These are phyloP conservation scores for Penicillium sp. DNA, from an alignment of 2,329 filamentous ascomycete genomes.

Conservation along the genomic window DNA sequence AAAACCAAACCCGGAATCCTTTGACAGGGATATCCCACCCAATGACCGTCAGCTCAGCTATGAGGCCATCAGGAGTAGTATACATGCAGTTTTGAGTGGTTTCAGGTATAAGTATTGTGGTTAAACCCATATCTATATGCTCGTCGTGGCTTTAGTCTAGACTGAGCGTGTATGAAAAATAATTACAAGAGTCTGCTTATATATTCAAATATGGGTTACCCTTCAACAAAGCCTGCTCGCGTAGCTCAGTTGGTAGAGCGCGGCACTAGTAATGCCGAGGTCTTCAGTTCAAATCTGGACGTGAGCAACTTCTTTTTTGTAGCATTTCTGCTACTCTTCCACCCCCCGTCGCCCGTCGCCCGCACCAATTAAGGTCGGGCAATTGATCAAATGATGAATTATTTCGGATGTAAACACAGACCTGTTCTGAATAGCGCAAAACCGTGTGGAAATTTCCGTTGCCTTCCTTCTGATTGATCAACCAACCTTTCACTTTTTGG, in stretches of 20 bases:
- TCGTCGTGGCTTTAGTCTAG: too few species aligned
- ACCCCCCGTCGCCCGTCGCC: too few species aligned
- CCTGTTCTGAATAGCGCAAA: conserved; percentile 88
- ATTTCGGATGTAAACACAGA: conserved; percentile 94
- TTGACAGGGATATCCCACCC: not conserved
- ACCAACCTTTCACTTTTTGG: conserved; percentile 11
- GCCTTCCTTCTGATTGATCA: conserved; percentile 95
- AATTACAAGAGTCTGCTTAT: too few species aligned
- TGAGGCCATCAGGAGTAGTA: too few species aligned
- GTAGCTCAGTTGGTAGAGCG: conserved; percentile 7
- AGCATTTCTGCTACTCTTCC: not conserved
- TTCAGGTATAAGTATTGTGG: too few species aligned
- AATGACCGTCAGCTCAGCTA: too few species aligned
- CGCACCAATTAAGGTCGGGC: conserved; percentile 14
- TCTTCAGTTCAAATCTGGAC: conserved; percentile 7
- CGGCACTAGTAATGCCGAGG: conserved; percentile 7
- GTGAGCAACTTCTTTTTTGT: conserved; percentile 1
- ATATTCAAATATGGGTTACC: not conserved
- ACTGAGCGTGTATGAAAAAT: too few species aligned
- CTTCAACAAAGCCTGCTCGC: not conserved
- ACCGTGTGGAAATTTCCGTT: conserved; percentile 97
- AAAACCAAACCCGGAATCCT: not conserved
- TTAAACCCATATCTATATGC: too few species aligned
- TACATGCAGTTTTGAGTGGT: too few species aligned
- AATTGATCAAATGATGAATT: conserved; percentile 70